Percentiles rank a stretch among this genome's conserved stretches.
phyloP scores from a whole-genome alignment of 352 stramenopile genomes.

The Pythium utonaiense region DNA sequence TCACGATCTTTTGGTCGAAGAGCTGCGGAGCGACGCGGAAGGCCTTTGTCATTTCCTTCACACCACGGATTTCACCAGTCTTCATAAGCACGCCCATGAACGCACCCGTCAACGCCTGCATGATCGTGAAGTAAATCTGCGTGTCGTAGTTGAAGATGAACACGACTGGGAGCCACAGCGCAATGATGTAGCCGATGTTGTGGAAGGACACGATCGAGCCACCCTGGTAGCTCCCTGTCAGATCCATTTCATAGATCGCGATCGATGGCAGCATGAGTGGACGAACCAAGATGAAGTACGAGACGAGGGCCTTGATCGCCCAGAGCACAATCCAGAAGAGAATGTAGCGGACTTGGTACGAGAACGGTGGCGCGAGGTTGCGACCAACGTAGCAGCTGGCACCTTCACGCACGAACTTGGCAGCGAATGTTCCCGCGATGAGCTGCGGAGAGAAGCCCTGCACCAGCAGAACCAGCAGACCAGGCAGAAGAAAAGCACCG shows the following conservation, averaged over 20 bases:
- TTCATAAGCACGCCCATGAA: slow-evolving; percentile 41
- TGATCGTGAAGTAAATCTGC: slow-evolving; percentile 45
- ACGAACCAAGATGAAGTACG: slow-evolving; percentile 38
- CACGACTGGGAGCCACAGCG: slow-evolving; percentile 35
- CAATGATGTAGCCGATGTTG: slow-evolving; percentile 39
- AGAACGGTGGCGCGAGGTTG: slow-evolving; percentile 33
- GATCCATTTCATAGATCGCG: slow-evolving; percentile 37
- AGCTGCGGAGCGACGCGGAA: slow-evolving; percentile 38
- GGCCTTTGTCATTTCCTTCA: slow-evolving; percentile 35
- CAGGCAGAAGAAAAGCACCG: slow-evolving; percentile 26
- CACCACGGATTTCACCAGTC: slow-evolving; percentile 35
- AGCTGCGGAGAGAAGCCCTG: slow-evolving; percentile 31
- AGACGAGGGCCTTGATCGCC: slow-evolving; percentile 33
- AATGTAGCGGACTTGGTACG: slow-evolving; percentile 34
- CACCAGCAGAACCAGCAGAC: slow-evolving; percentile 25
- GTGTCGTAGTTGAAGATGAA: slow-evolving; percentile 55
- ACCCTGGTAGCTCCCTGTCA: slow-evolving; percentile 29
- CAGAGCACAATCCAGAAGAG: slow-evolving; percentile 38
- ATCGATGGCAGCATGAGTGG: slow-evolving; percentile 38
- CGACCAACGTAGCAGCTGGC: slow-evolving; percentile 41
- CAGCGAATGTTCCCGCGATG: slow-evolving; percentile 28
- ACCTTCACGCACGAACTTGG: slow-evolving; percentile 45
- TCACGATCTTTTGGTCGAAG: slow-evolving; percentile 48
- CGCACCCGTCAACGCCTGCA: slow-evolving; percentile 31
- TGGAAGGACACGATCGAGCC: slow-evolving; percentile 32